These are phyloP conservation scores for Fraxinus sp. DNA, from an alignment of 305 asterid species.

Conservation along the genomic window DNA sequence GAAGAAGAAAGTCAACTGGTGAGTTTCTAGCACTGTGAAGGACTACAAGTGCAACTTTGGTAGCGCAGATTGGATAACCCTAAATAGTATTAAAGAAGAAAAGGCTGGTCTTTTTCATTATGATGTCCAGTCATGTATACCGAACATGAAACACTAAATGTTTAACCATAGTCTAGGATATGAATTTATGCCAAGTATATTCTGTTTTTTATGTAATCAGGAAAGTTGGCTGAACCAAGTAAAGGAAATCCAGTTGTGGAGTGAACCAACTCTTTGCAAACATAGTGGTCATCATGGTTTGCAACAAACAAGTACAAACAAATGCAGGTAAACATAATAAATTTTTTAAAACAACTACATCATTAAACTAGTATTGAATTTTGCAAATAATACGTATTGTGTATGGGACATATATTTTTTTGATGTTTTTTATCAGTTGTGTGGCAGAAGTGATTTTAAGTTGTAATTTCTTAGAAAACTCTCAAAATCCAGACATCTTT, in stretches of 20 bases:
- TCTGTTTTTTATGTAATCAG: conserved; percentile 34
- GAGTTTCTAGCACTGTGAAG: conserved; percentile 22
- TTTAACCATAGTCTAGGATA: background rate
- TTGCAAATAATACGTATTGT: background rate
- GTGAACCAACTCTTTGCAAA: conserved; percentile 58
- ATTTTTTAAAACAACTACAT: background rate
- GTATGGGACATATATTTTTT: background rate
- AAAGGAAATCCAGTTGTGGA: conserved; percentile 74
- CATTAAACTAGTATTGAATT: background rate
- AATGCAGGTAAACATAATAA: conserved; percentile 45
- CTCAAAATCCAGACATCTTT: background rate
- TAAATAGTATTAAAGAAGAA: background rate
- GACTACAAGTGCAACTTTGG: background rate
- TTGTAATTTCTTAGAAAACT: background rate
- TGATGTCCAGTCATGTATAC: background rate
- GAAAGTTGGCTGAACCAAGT: conserved; percentile 84
- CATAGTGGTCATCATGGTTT: conserved; percentile 29
- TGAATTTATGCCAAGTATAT: background rate
- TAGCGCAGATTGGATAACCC: background rate
- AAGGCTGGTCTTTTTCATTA: background rate
- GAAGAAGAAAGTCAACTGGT: conserved; percentile 88
- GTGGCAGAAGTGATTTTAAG: background rate
- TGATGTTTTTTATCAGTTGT: background rate
- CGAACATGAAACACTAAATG: conserved; percentile 1
- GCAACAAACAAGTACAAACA: conserved; percentile 33